These are phyloP conservation scores for Cladosporium cucumerinum DNA, from an alignment of 2,329 filamentous ascomycete species.

Conservation along the genomic window DNA sequence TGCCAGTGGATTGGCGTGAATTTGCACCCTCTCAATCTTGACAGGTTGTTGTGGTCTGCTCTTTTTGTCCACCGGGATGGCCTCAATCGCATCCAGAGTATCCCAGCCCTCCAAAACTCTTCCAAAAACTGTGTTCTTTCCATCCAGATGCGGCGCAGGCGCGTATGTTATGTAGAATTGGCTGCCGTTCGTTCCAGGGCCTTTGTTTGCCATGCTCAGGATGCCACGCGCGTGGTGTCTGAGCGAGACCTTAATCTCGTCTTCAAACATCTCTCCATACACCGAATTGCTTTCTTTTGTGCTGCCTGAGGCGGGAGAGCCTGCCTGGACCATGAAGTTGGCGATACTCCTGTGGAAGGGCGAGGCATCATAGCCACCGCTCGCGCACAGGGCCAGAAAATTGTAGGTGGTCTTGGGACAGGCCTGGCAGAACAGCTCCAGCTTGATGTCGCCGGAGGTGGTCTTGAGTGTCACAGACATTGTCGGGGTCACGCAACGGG, in stretches of 20 bases:
- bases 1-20: conserved; percentile 78
- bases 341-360: conserved; percentile 79
- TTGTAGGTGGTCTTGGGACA: conserved; percentile 90
- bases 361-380: conserved; percentile 69
- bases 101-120: conserved; percentile 59
- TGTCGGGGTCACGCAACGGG: background rate
- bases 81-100: conserved; percentile 69
- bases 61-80: conserved; percentile 72
- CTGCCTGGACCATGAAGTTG: conserved; percentile 76
- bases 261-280: conserved; percentile 69
- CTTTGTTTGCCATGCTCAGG: conserved; percentile 93
- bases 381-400: conserved; percentile 82
- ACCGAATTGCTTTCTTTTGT: conserved; percentile 58
- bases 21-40: conserved; percentile 64
- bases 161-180: conserved; percentile 82
- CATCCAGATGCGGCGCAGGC: conserved; percentile 75
- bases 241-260: conserved; percentile 72
- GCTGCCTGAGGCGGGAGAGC: conserved; percentile 50
- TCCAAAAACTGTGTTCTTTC: conserved; percentile 80
- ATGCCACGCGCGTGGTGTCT: conserved; percentile 91
- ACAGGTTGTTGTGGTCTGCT: conserved; percentile 65
- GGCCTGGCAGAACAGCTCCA: conserved; percentile 93
- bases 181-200: conserved; percentile 87
- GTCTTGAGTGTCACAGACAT: conserved; percentile 70
- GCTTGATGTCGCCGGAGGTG: conserved; percentile 82